Base-by-base conservation (phyloP, 352 stramenopile genomes). In the Globisporangium cederbergense region DNA sequence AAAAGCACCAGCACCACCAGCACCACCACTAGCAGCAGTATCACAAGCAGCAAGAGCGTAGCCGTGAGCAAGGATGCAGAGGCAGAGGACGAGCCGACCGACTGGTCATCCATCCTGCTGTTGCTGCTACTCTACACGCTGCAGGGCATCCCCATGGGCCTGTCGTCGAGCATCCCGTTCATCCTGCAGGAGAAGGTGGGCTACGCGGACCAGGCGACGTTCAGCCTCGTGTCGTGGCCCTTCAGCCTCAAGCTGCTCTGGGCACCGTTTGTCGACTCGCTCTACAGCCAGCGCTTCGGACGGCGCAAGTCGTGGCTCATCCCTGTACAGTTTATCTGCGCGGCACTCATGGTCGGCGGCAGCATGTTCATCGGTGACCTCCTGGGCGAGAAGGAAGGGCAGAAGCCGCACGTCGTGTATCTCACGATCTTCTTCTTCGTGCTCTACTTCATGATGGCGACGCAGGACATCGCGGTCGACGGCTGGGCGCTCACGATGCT, bases 401-500 rank as follows among this genome's bases (percentile, higher is more conserved):
- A 86, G 51, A 81, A 86, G 47, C 91, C 95, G 36, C 85, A 98
- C 72, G 91, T 98, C n/a, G 73, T 90, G 40, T 89, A 90, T 70
- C 86, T 99, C 51, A 99, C 97, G 18, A 66, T 72, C 28, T 98
- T 98, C 72, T 99, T 99, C 86, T 98, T 99, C 72, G 79, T 96
- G 54, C 78, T 99, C 25, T 99, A 99, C 79, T 97, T 99, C 70
- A 93, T 99, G 64, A 99, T 99, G 93, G 98, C 98, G 3, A 99
- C 98, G 46, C 98, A 99, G 77, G 98, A 99, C 74, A 99, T 99
- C 69, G 98, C 97, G 9, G 97, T 99, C 8, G 98, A 99, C 72
- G 98, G 98, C 18, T 99, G 98, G 98, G 98, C 98, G n/a, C 85
- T 99, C 40, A 99, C 98, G 0, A 99, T 99, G 97, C 86, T 99